Evolutionary conservation across 1,284 basidiomycete genomes (phyloP).

Genomic region (Abortiporus biennis): DNA sequence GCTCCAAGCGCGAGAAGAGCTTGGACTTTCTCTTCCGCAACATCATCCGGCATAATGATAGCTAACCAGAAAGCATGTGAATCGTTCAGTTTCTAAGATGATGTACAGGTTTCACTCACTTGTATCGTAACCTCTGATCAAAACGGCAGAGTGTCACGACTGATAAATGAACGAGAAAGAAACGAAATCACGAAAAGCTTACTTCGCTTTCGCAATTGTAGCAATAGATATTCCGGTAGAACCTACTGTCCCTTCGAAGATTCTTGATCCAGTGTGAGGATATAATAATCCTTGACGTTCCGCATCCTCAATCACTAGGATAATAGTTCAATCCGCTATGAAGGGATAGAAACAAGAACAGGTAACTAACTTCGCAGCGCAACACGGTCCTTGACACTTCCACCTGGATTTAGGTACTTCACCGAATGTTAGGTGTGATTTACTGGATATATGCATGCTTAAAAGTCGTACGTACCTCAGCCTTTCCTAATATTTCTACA

Average conservation of each 20-base stretch:
- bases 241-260: slow-evolving; percentile 97
- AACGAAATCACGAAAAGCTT: too few relatives aligned
- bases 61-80: slow-evolving; percentile 32
- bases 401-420: slow-evolving; percentile 93
- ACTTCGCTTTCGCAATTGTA: slow-evolving; percentile 87
- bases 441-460: background rate
- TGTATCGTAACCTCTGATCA: slow-evolving; percentile 70
- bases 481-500: slow-evolving; percentile 95
- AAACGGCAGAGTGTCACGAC: background rate
- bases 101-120: slow-evolving; percentile 38
- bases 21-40: slow-evolving; percentile 88
- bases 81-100: background rate
- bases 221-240: slow-evolving; percentile 97
- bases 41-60: slow-evolving; percentile 93
- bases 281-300: slow-evolving; percentile 79
- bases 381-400: slow-evolving; percentile 96
- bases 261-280: slow-evolving; percentile 86
- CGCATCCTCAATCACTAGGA: slow-evolving; percentile 88
- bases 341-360: background rate
- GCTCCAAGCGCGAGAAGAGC: slow-evolving; percentile 85
- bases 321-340: background rate
- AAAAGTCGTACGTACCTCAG: slow-evolving; percentile 55
- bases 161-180: background rate
- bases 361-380: slow-evolving; percentile 71
- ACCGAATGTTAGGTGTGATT: background rate